Conservation (phyloP, 225 moss, liverwort and hornwort genomes). For the Marchantia paleacea region DNA sequence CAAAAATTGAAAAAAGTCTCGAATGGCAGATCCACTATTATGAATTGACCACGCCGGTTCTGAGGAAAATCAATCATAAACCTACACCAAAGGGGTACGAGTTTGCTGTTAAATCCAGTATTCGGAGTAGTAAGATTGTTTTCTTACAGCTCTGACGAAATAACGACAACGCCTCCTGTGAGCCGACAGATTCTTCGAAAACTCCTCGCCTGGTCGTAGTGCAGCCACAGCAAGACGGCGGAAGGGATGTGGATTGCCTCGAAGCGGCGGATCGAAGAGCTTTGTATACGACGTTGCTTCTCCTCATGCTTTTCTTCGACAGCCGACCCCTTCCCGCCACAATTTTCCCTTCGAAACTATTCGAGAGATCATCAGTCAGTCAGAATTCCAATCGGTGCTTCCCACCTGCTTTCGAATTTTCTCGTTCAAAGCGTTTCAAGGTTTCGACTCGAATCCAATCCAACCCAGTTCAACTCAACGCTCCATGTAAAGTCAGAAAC, state of each 20-base stretch:
- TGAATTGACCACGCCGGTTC: neutral
- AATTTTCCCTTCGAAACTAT: neutral
- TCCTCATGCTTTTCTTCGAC: conserved; percentile 16
- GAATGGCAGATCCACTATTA: neutral
- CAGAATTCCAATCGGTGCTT: neutral
- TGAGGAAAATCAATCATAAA: neutral
- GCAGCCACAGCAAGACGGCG: conserved; percentile 10
- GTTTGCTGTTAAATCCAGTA: no score
- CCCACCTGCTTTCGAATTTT: neutral
- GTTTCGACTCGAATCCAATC: neutral
- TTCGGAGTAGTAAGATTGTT: neutral
- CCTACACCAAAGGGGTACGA: neutral
- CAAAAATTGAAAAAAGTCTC: neutral
- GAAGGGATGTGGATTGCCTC: neutral
- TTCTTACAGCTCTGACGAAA: conserved; percentile 2
- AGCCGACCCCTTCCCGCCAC: neutral
- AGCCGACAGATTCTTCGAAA: neutral
- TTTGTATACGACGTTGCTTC: conserved; percentile 14
- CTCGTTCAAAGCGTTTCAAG: neutral
- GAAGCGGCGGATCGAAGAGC: conserved; percentile 9
- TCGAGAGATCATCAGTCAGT: neutral
- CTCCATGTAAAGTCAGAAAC: neutral
- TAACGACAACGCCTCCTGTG: neutral
- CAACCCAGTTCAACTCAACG: neutral
- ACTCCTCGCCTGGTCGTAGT: neutral